Percentiles rank a stretch among this genome's conserved stretches.
Conservation (phyloP, 2,329 filamentous ascomycete genomes). For the Pseudonectria foliicola region DNA sequence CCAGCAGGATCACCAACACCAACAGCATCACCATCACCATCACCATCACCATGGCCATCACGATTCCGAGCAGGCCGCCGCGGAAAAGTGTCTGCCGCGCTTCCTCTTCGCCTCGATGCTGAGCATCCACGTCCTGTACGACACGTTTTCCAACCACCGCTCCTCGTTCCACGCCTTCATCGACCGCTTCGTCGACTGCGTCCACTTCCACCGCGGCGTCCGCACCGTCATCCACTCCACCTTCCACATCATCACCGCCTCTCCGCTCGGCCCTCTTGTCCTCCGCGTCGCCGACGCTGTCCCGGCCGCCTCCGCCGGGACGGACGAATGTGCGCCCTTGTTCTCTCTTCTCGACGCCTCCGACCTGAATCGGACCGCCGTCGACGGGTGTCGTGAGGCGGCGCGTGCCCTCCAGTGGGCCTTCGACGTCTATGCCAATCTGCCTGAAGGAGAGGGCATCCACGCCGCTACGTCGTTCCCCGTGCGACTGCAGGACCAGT, state of each 20-base stretch:
- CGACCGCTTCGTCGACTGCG: conserved; percentile 33
- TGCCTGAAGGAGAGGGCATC: conserved; percentile 16
- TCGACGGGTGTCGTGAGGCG: conserved; percentile 24
- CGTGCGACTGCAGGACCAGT: conserved; percentile 25
- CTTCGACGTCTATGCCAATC: conserved; percentile 24
- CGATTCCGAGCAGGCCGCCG: too few species aligned
- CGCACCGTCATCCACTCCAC: conserved; percentile 28
- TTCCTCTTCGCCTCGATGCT: conserved; percentile 39
- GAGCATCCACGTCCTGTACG: conserved; percentile 41
- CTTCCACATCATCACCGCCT: conserved; percentile 29
- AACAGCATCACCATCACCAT: too few species aligned
- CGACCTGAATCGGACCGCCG: conserved; percentile 20
- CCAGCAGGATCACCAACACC: conserved; percentile 16
- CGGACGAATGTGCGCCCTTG: conserved; percentile 21
- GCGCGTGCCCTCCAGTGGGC: conserved; percentile 26
- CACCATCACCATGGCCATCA: too few species aligned
- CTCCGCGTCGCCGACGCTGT: conserved; percentile 11
- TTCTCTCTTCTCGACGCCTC: conserved; percentile 25
- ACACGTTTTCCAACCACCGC: conserved; percentile 34
- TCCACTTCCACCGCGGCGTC: conserved; percentile 37
- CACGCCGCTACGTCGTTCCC: conserved; percentile 28
- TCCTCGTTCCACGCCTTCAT: conserved; percentile 32
- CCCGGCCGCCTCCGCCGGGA: conserved; percentile 7
- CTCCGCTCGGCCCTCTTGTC: conserved; percentile 26
- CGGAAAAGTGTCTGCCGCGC: conserved; percentile 29